These are phyloP conservation scores for Coemansia reversa DNA, from an alignment of 192 early-diverging fungal species.

Conservation along the genomic window DNA sequence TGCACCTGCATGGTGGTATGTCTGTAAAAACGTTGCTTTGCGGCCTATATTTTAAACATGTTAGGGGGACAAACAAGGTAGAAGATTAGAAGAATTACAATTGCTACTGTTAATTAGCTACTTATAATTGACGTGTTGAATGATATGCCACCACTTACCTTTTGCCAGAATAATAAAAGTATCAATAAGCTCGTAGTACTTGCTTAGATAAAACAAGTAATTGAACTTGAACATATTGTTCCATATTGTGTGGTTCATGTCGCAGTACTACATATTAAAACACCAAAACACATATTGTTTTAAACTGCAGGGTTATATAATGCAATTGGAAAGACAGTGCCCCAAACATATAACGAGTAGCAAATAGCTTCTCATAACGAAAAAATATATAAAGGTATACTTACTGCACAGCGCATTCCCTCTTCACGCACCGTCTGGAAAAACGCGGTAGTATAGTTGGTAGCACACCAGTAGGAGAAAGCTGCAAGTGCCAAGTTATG, in stretches of 20 bases:
- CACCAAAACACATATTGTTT: not conserved
- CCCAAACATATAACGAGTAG: not conserved
- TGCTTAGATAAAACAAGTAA: conserved; percentile 86
- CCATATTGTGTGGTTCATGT: conserved; percentile 68
- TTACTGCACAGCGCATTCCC: conserved; percentile 63
- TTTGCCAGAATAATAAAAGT: conserved; percentile 84
- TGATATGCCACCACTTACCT: conserved; percentile 20
- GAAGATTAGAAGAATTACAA: not conserved
- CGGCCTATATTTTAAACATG: conserved; percentile 48
- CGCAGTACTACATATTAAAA: conserved; percentile 55
- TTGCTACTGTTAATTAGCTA: not conserved
- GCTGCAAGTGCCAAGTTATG: conserved; percentile 72
- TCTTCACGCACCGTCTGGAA: conserved; percentile 59
- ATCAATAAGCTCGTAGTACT: conserved; percentile 87
- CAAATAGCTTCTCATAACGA: not conserved
- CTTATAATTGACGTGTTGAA: not conserved
- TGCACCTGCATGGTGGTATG: conserved; percentile 86
- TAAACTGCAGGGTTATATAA: not conserved
- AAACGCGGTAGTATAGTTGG: conserved; percentile 62
- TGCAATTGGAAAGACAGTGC: not conserved
- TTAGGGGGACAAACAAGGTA: not conserved
- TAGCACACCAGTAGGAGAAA: conserved; percentile 77
- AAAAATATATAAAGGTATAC: conserved; percentile 8
- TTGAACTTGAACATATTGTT: conserved; percentile 77
- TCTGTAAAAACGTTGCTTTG: conserved; percentile 75